phyloP scores from a whole-genome alignment of 1,284 basidiomycete genomes.

The Puccinia triticina region DNA sequence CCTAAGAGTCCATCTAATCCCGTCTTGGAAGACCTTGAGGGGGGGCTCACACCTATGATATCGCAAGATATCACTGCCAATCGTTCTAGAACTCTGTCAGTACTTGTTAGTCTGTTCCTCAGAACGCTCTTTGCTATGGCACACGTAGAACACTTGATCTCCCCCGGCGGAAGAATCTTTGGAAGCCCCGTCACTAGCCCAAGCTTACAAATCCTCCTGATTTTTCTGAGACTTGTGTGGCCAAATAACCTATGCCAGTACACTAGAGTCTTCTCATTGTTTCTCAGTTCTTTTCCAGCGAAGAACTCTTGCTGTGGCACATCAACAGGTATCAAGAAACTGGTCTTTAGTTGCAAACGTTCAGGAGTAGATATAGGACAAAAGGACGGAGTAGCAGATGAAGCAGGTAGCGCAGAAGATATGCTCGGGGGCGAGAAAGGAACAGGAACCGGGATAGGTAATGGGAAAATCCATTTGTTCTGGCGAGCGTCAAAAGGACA shows the following conservation, averaged over 20 bases:
- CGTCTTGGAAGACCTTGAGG: too few relatives aligned
- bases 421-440: too few relatives aligned
- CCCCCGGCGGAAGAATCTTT: not conserved
- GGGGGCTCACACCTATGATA: too few relatives aligned
- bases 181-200: not conserved
- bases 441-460: not conserved
- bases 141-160: not conserved
- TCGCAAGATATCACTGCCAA: not conserved
- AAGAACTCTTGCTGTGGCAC: not conserved
- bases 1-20: too few relatives aligned
- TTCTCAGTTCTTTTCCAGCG: not conserved
- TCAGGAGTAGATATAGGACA: not conserved
- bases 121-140: not conserved
- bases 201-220: not conserved
- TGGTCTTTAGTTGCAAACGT: not conserved
- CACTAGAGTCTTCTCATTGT: not conserved
- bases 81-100: not conserved
- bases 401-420: not conserved
- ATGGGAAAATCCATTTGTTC: not conserved
- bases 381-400: not conserved
- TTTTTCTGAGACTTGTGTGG: not conserved
- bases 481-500: not conserved
- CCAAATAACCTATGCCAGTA: slow-evolving; percentile 4
- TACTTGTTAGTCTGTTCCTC: not conserved
- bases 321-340: not conserved